Percentiles rank a stretch among this genome's conserved stretches.
Evolutionary conservation across 257 asterid genomes (phyloP).

Genomic region (Scutellaria baicalensis): DNA sequence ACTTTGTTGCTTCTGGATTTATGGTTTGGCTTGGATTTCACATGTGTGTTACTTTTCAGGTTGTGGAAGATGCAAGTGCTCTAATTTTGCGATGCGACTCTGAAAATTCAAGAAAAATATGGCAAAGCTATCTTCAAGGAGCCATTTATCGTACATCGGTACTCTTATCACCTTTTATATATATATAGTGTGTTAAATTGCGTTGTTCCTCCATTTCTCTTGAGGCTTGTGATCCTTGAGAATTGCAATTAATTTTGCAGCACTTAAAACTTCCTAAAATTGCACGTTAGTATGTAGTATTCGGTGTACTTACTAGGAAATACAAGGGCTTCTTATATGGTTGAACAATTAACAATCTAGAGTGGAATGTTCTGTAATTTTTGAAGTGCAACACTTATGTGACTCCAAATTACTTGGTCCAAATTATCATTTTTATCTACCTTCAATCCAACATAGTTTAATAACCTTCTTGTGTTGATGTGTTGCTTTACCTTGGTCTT

Average conservation of each 20-base stretch:
- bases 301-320: not conserved
- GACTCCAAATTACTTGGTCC: not conserved
- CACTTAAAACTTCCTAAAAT: slow-evolving; percentile 3
- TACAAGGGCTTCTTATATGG: not conserved
- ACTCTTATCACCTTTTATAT: slow-evolving; percentile 11
- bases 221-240: not conserved
- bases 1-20: slow-evolving; percentile 5
- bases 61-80: slow-evolving; percentile 77
- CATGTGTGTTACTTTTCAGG: slow-evolving; percentile 30
- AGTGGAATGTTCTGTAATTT: not conserved
- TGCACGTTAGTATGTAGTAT: not conserved
- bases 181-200: not conserved
- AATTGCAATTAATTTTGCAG: not conserved
- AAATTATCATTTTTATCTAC: not conserved
- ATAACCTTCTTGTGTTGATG: not conserved
- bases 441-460: not conserved
- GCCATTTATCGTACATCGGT: slow-evolving; percentile 95
- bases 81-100: slow-evolving; percentile 70
- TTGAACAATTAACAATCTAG: not conserved
- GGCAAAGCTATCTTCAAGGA: slow-evolving; percentile 85
- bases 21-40: slow-evolving; percentile 9
- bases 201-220: not conserved
- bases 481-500: not conserved
- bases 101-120: slow-evolving; percentile 57
- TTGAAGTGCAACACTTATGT: not conserved